A percentile compares a stretch with the other conserved stretches of the same genome.
These are phyloP conservation scores for Botrytis byssoidea DNA, from an alignment of 2,329 filamentous ascomycete genomes.

Conservation along the genomic window DNA sequence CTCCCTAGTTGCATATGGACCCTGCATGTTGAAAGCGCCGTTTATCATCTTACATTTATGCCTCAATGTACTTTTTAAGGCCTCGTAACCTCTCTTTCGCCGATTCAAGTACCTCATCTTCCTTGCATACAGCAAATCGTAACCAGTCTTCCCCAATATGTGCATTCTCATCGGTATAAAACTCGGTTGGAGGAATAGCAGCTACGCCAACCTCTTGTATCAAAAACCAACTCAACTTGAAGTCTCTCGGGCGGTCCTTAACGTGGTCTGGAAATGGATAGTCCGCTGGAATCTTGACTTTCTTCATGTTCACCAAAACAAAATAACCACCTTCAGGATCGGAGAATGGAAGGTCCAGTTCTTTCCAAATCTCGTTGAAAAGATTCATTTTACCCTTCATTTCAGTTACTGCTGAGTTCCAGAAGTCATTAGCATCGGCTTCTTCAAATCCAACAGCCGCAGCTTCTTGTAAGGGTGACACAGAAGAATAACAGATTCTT, in stretches of 20 bases:
- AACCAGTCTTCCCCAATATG: constrained; percentile 90
- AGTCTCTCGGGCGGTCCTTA: constrained; percentile 81
- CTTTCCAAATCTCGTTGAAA: constrained; percentile 80
- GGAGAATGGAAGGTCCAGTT: constrained; percentile 61
- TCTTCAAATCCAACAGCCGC: constrained; percentile 91
- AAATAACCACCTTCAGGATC: constrained; percentile 98
- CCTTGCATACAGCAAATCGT: constrained; percentile 94
- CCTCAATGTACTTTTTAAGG: constrained; percentile 48
- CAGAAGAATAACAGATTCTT: constrained; percentile 91
- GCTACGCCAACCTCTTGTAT: constrained; percentile 96
- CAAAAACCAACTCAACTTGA: constrained; percentile 93
- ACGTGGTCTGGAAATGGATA: constrained; percentile 92
- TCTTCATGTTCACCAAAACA: constrained; percentile 88
- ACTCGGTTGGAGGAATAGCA: constrained; percentile 94
- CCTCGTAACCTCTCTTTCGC: constrained; percentile 68
- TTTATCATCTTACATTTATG: constrained; percentile 5
- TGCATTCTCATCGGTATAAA: constrained; percentile 83
- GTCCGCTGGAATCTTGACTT: constrained; percentile 76
- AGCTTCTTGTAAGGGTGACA: constrained; percentile 91
- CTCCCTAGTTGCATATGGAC: neutral
- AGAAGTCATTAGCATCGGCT: constrained; percentile 82
- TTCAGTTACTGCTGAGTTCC: constrained; percentile 76
- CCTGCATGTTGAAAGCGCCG: neutral
- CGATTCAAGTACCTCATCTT: constrained; percentile 77
- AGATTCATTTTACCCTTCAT: constrained; percentile 87